These are phyloP conservation scores for Acacia pycnantha DNA, from an alignment of 331 rosid species.

Conservation along the genomic window DNA sequence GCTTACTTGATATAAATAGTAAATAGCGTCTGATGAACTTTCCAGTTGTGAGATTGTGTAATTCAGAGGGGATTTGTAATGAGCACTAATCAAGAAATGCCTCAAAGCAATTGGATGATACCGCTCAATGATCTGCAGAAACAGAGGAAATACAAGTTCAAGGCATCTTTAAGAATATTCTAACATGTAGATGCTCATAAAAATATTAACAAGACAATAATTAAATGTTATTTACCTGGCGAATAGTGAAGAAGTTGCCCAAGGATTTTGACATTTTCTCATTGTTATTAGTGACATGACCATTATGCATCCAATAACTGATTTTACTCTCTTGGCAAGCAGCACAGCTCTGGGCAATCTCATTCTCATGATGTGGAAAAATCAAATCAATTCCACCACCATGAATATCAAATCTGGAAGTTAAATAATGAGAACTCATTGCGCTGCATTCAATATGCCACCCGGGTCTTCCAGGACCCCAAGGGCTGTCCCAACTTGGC, in stretches of 20 bases:
- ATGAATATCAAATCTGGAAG: constrained; percentile 84
- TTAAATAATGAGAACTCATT: constrained; percentile 86
- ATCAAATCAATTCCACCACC: constrained; percentile 98
- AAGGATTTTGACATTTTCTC: constrained; percentile 95
- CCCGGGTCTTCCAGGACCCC: constrained; percentile 98
- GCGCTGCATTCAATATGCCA: constrained; percentile 99
- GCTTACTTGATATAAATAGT: constrained; percentile 80
- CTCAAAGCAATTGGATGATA: constrained; percentile 92
- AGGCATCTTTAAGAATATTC: constrained; percentile 12
- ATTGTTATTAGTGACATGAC: constrained; percentile 89
- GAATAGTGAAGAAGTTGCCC: constrained; percentile 95
- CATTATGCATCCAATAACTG: constrained; percentile 93
- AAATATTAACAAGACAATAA: not conserved
- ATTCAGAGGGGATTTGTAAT: constrained; percentile 89
- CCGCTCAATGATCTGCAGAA: constrained; percentile 67
- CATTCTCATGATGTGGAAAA: constrained; percentile 98
- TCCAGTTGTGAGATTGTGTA: constrained; percentile 77
- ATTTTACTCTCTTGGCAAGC: constrained; percentile 67
- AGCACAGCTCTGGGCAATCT: constrained; percentile 94
- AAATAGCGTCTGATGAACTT: constrained; percentile 73
- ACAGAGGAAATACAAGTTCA: not conserved
- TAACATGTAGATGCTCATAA: constrained; percentile 26
- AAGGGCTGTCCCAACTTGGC: constrained; percentile 96
- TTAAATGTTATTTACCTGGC: constrained; percentile 53
- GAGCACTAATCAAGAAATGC: constrained; percentile 78